Conservation (phyloP, 208 protist genomes). For the Trypanosoma caninum region DNA sequence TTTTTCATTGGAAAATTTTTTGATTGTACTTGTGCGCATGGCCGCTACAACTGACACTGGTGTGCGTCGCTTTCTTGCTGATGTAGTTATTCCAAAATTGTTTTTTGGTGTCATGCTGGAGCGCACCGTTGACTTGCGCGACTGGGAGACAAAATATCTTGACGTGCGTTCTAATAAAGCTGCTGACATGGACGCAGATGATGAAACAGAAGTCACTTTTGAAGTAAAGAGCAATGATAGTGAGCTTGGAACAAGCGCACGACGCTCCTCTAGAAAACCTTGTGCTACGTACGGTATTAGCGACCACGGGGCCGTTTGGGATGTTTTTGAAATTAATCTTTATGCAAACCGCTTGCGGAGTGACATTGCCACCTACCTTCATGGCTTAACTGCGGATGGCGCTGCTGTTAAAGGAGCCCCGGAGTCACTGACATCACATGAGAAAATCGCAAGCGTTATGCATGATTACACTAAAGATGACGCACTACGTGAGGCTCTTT, state of each 20-base stretch:
- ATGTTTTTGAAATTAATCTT: constrained; percentile 25
- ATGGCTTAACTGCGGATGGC: constrained; percentile 4
- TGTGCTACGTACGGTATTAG: not conserved
- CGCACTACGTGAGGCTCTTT: constrained; percentile 31
- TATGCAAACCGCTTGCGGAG: constrained; percentile 18
- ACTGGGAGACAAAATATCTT: constrained; percentile 58
- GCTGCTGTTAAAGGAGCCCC: not conserved
- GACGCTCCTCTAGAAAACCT: not conserved
- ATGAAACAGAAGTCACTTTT: not conserved
- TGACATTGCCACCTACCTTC: constrained; percentile 9
- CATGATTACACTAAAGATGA: constrained; percentile 8
- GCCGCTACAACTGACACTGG: constrained; percentile 34
- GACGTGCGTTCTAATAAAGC: constrained; percentile 1
- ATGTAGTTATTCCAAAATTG: constrained; percentile 70
- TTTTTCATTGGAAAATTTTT: constrained; percentile 33
- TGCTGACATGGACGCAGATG: not conserved
- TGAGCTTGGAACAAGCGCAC: not conserved
- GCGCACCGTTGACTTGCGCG: constrained; percentile 33
- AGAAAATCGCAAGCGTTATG: not conserved
- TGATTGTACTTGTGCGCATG: constrained; percentile 46
- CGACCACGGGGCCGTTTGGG: not conserved
- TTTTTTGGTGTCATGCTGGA: constrained; percentile 62
- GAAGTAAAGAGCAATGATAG: not conserved
- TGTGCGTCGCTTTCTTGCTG: constrained; percentile 48
- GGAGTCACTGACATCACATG: not conserved